Evolutionary conservation across 2,329 filamentous ascomycete genomes (phyloP).

Genomic region (Phaeosphaeriaceae sp.): DNA sequence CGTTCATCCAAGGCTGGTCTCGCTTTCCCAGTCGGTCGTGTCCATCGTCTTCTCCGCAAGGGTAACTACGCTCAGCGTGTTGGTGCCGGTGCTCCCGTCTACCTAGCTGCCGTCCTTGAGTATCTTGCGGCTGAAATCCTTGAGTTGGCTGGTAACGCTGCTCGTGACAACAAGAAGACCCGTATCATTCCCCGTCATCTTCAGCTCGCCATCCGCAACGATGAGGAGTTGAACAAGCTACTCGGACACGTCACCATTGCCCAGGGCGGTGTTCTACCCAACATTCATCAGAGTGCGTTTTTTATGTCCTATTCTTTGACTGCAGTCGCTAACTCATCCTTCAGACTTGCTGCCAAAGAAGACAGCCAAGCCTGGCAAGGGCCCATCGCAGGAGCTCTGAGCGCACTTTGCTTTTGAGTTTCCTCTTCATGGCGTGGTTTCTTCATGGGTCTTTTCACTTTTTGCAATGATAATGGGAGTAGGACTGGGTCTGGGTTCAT

Average conservation of each 20-base stretch:
- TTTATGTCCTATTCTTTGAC: slow-evolving; percentile 1
- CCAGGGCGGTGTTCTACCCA: slow-evolving; percentile 94
- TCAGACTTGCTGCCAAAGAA: slow-evolving; percentile 98
- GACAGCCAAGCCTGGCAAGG: slow-evolving; percentile 94
- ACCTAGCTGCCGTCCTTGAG: slow-evolving; percentile 96
- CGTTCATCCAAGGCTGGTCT: slow-evolving; percentile 99
- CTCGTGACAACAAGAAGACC: slow-evolving; percentile 99
- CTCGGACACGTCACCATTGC: slow-evolving; percentile 95
- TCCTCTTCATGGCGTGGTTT: slow-evolving; percentile 52
- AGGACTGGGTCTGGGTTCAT: slow-evolving; percentile 65
- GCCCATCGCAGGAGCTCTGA: slow-evolving; percentile 93
- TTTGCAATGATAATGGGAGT: slow-evolving; percentile 80
- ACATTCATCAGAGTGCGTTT: slow-evolving; percentile 93
- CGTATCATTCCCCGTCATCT: slow-evolving; percentile 99
- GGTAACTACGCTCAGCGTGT: slow-evolving; percentile 99
- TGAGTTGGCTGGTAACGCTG: slow-evolving; percentile 97
- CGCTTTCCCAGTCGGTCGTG: slow-evolving; percentile 98
- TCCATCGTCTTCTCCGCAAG: slow-evolving; percentile 98
- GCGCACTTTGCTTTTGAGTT: slow-evolving; percentile 45
- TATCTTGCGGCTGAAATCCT: slow-evolving; percentile 99
- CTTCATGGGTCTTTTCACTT: slow-evolving; percentile 58
- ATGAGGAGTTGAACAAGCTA: slow-evolving; percentile 99
- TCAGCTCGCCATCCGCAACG: slow-evolving; percentile 98
- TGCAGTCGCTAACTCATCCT: slow-evolving; percentile 50
- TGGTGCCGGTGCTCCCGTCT: slow-evolving; percentile 96